Conservation (phyloP, 805 yeast genomes). For the Yarrowia sp. region DNA sequence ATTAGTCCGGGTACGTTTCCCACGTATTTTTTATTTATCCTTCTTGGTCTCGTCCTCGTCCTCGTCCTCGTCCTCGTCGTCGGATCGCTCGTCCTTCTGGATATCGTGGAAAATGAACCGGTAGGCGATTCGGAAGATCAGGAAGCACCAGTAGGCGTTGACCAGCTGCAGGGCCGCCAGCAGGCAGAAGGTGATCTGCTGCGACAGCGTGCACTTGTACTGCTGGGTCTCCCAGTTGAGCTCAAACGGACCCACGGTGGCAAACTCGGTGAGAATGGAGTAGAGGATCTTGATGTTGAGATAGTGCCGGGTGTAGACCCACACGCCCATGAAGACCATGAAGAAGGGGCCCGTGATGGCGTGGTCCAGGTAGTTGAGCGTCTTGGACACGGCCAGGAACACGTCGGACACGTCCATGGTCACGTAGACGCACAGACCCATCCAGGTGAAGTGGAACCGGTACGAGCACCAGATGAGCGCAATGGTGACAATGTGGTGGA, state of each 20-base stretch:
- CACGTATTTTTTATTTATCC: conserved; percentile 8
- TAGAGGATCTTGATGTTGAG: conserved; percentile 69
- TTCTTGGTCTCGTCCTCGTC: conserved; percentile 39
- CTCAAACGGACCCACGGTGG: conserved; percentile 75
- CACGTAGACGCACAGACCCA: conserved; percentile 85
- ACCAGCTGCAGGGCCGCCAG: conserved; percentile 80
- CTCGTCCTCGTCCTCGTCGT: conserved; percentile 64
- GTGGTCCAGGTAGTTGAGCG: conserved; percentile 81
- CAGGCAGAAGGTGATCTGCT: conserved; percentile 78
- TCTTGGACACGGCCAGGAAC: conserved; percentile 78
- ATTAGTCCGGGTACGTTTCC: neutral
- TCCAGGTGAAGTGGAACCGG: conserved; percentile 93
- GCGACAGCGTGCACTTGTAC: conserved; percentile 95
- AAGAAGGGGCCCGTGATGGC: conserved; percentile 62
- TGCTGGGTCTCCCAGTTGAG: conserved; percentile 87
- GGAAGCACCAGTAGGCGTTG: conserved; percentile 81
- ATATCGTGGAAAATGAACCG: conserved; percentile 61
- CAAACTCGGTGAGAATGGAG: conserved; percentile 68
- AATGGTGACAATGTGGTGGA: conserved; percentile 91
- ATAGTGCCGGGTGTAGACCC: conserved; percentile 91
- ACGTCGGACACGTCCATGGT: conserved; percentile 97
- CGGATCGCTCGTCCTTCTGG: conserved; percentile 81
- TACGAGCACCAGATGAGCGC: conserved; percentile 82
- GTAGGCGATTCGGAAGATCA: conserved; percentile 73
- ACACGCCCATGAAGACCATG: conserved; percentile 59